Base-by-base conservation (phyloP, 805 yeast species). In the Scheffersomyces lignosus region DNA sequence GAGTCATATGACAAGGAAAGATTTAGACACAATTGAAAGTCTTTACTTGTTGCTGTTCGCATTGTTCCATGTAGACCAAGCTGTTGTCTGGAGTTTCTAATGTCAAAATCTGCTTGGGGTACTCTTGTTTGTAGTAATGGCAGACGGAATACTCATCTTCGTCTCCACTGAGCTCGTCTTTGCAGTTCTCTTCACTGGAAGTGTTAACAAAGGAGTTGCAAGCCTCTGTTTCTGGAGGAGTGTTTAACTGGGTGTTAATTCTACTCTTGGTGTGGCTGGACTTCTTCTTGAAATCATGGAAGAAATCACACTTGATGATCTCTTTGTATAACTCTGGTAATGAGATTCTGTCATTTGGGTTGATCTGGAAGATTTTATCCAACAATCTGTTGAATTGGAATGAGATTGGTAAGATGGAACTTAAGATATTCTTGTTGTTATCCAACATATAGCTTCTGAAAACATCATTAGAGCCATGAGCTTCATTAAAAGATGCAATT, bases 361-460 rank as follows among this genome's bases (percentile, higher is more conserved):
- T 67, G 29, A 77, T 49, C 30, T 51, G 50, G 37, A 77, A 65
- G 18, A 76, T 71, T 38, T 59, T 60, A 30, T 58, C 56, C 30
- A 87, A 59, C 31, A 87, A 62, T 3, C 55, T 45, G 51, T 74
- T 81, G 37, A 87, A 68, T 43, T 82, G 83, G 14, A 62, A 54
- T 18, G 90, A 81, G 5, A 89, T 74, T 27, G 96, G 95, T 45
- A 89, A 64, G 20, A 89, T 87, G 37, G 76, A 73, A 52, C 70
- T 60, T 37, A 89, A 64, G 4, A 87, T 73, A 8, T 60, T 51
- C 29, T 45, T 41, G 15, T 47, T 50, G 9, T 78, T 71, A 44
- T 80, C 77, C 33, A 73, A 65, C 24, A 78, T 67, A 58, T 75
- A 90, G 17, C 80, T 81, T 41, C 67, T 67, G 61, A 84, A 89